Base-by-base conservation (phyloP, 768 basidiomycete species). In the Mrakia frigida region DNA sequence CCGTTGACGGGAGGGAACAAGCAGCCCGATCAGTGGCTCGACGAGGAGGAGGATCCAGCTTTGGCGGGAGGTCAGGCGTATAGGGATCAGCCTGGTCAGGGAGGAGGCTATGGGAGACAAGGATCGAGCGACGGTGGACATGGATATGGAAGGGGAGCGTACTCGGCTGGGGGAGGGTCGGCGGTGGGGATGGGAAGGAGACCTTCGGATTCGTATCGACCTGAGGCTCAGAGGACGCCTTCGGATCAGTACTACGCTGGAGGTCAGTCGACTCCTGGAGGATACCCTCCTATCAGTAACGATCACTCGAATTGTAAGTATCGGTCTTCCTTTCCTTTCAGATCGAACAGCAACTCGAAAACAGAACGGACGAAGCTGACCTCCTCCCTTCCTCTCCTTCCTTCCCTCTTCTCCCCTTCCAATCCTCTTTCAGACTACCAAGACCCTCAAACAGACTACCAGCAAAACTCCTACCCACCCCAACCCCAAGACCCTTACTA, bases 1-100 rank as follows among this genome's bases (percentile, higher is more conserved):
- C 77, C 77, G 21, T 46, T 78, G 16, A 74, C 61, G 23, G 37
- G 61, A 13, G 33, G 37, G 11, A 56, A 73, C 63, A 70, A 41
- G 53, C 60, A 70, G 23, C 43, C 61, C 6, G 77, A 78, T 46
- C 71, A 78, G 73, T 78, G 71, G 71, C 73, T 78, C 28, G 77
- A 77, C 18, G 77, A 77, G 59, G 77, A 78, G 50, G 77, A 69
- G 21, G 77, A 77, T 43, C 65, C 61, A 28, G 63, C 56, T 11
- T 70, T 65, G 61, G 75, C 69, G 1, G 56, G 33, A 46, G 46
- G 60, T 28, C 56, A 33, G 23, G 75, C 70, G n/a, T 76, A 76
- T 59, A 41, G 70, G 23, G 75, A 76, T 52, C 70, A 72, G 16
- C 43, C 70, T 5, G 56, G 37, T 0, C 65, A 41, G 35, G 16